Evolutionary conservation across 2,329 filamentous ascomycete genomes (phyloP).

Genomic region (Colletotrichum cordylinicola): DNA sequence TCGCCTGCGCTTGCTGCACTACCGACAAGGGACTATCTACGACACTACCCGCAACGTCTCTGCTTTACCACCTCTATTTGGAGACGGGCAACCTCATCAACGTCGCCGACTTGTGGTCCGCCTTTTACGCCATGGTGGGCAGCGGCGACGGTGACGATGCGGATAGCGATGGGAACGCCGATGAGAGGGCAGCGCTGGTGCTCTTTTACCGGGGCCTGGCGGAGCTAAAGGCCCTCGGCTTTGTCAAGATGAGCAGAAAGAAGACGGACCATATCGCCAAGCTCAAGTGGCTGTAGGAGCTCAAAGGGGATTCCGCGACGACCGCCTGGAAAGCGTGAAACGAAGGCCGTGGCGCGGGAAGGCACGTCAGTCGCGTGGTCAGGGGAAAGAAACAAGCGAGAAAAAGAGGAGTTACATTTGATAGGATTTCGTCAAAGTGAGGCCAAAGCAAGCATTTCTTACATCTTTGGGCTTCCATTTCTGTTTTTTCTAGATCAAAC

Average conservation of each 20-base stretch:
- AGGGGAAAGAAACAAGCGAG: neutral
- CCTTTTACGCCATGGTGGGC: constrained; percentile 71
- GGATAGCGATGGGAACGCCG: constrained; percentile 43
- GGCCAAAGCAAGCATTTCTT: neutral
- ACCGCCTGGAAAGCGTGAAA: constrained; percentile 2
- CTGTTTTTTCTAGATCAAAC: neutral
- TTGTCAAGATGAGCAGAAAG: constrained; percentile 88
- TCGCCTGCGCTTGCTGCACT: constrained; percentile 74
- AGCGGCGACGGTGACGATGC: constrained; percentile 42
- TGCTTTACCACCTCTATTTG: constrained; percentile 80
- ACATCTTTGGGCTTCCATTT: neutral
- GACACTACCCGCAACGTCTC: constrained; percentile 72
- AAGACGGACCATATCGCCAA: constrained; percentile 93
- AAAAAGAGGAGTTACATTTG: neutral
- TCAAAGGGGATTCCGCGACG: constrained; percentile 5
- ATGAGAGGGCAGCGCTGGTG: constrained; percentile 67
- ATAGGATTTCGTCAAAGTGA: neutral
- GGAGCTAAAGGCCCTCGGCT: constrained; percentile 83
- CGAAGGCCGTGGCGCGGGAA: neutral
- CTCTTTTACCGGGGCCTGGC: constrained; percentile 86
- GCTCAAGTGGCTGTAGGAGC: constrained; percentile 73
- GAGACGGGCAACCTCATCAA: constrained; percentile 82
- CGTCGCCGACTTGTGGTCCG: constrained; percentile 79
- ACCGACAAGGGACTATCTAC: constrained; percentile 56
- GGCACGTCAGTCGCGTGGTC: neutral